Evolutionary conservation across 2,329 filamentous ascomycete genomes (phyloP), one percentile per base, ranked within the genome.

Genomic region (Colletotrichum nymphaeae): DNA sequence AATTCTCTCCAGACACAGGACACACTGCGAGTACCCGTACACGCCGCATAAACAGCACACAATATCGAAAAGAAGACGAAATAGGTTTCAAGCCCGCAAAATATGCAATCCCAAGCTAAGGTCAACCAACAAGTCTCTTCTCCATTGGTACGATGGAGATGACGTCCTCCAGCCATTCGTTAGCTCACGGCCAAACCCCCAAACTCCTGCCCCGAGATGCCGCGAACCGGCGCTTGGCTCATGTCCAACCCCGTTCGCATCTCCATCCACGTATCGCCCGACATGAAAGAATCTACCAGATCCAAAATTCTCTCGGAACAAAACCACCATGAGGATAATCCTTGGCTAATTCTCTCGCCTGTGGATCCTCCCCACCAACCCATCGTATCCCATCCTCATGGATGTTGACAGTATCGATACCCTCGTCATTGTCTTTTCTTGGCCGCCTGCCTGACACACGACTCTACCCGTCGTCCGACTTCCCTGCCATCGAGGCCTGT

Each of bases 351-450:
- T 52, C 58, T 73, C 35, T 30, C 35, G 49, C 30, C 24, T 26
- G 70, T 69, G 70, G 66, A n/a, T 19, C 60, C 19, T 28, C 42
- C 55, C 70, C 70, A 73, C 59, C 62, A 55, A 46, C 55, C 60
- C 42, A 59, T 58, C 46, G 66, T 56, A 68, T 65, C n/a, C 37
- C 58, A 64, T 62, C 57, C 28, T 65, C 62, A 64, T 56, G 62
- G 66, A 46, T 69, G 66, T 70, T 59, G 28, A 70, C 49, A 57
- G 32, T 46, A 52, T 32, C 56, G 55, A 63, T 11, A 35, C 55
- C 67, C 53, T 65, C 28, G 19, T 52, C 67, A 64, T 22, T 49
- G 42, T 49, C 42, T 32, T 28, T 42, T n/a, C n/a, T 52, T 60
- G 65, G 26, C n/a, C 37, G 26, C 52, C 53, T 42, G 32, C 26